Conservation (phyloP, 192 early-diverging fungal species). For the Diversispora epigaea region DNA sequence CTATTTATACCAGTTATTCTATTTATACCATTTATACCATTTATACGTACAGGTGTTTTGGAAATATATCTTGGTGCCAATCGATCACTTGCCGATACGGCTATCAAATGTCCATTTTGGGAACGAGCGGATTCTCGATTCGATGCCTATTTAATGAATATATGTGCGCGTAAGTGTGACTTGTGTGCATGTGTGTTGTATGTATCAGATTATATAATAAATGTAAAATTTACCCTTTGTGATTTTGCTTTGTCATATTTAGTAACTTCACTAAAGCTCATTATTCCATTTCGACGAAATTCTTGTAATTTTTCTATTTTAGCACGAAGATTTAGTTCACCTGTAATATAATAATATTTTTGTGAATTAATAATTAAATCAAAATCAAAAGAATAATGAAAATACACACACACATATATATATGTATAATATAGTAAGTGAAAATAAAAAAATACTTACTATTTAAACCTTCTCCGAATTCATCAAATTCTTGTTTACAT, state of each 20-base stretch:
- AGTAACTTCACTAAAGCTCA: background rate
- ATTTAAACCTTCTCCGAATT: slow-evolving; percentile 15
- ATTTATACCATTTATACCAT: background rate
- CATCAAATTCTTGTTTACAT: slow-evolving; percentile 45
- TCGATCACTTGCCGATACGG: slow-evolving; percentile 14
- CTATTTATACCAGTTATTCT: too few species aligned
- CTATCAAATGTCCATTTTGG: background rate
- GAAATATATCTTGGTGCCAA: slow-evolving; percentile 8
- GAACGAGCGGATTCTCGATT: slow-evolving; percentile 21
- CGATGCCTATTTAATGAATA: background rate
- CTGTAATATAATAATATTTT: background rate
- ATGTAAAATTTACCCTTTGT: slow-evolving; percentile 9
- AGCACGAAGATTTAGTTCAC: background rate
- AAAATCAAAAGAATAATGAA: too few species aligned
- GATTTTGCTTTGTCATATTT: slow-evolving; percentile 24
- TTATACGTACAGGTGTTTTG: slow-evolving; percentile 17
- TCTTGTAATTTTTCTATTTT: slow-evolving; percentile 31
- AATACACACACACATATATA: too few species aligned
- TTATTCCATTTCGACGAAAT: slow-evolving; percentile 25
- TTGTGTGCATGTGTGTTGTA: too few species aligned
- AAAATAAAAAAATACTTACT: background rate
- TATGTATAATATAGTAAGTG: background rate
- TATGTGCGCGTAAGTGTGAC: background rate
- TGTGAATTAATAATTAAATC: background rate
- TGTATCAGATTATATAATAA: background rate